Evolutionary conservation across 768 basidiomycete genomes (phyloP).

Genomic region (Psilocybe azurescens): DNA sequence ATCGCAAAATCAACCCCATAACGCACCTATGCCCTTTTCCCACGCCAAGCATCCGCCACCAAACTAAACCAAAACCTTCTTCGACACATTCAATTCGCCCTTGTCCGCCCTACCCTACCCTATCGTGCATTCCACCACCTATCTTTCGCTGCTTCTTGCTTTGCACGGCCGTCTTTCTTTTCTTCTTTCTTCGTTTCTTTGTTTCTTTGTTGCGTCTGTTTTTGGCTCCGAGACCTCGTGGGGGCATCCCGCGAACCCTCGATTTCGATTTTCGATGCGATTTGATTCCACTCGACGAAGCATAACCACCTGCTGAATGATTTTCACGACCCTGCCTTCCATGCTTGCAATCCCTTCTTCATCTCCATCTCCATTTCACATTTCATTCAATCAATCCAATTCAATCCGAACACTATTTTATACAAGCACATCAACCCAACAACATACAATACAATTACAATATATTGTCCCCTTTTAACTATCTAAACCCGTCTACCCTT

Average conservation of each 20-base stretch:
- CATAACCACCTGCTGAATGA: no score
- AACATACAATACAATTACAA: neutral
- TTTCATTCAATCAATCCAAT: neutral
- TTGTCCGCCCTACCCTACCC: neutral
- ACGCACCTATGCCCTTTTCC: neutral
- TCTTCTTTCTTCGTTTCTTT: neutral
- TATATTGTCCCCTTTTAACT: neutral
- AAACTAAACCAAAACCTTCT: conserved; percentile 3
- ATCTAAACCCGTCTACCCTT: neutral
- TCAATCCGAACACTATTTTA: neutral
- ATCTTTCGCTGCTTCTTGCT: neutral
- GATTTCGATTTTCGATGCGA: neutral
- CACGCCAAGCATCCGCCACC: conserved; percentile 17
- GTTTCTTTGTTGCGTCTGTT: no score
- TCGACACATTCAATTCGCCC: conserved; percentile 3
- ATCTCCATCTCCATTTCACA: neutral
- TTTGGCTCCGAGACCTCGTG: no score
- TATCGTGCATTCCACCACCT: neutral
- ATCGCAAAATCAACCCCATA: neutral
- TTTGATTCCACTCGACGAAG: neutral
- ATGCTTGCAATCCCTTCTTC: neutral
- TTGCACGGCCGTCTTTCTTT: neutral
- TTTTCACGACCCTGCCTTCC: no score
- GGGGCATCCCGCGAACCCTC: no score
- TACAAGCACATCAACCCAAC: neutral